Percentiles rank a stretch among this genome's conserved stretches.
Evolutionary conservation across 306 rosid genomes (phyloP).

Genomic region (Vachellia collinsii): DNA sequence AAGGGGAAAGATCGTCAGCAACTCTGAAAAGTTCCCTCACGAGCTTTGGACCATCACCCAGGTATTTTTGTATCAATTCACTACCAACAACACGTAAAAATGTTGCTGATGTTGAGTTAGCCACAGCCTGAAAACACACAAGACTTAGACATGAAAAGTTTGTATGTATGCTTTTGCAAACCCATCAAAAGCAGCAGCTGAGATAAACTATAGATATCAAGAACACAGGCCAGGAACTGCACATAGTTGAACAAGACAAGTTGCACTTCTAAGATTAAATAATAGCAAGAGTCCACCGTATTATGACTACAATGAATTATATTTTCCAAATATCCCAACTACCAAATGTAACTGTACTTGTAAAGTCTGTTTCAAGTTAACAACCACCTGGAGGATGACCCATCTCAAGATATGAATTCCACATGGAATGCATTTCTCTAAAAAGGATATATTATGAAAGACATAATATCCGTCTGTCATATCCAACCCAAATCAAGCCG

Average conservation of each 20-base stretch:
- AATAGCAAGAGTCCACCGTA: not conserved
- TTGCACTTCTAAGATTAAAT: not conserved
- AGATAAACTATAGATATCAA: not conserved
- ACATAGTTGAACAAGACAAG: slow-evolving; percentile 1
- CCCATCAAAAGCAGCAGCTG: slow-evolving; percentile 5
- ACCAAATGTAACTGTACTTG: not conserved
- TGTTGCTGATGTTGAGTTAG: slow-evolving; percentile 98
- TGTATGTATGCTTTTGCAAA: not conserved
- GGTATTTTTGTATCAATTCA: slow-evolving; percentile 91
- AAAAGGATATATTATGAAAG: not conserved
- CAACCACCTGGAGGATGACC: not conserved
- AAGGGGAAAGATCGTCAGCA: slow-evolving; percentile 96
- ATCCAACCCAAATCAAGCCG: not conserved
- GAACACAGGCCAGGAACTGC: not conserved
- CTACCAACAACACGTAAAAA: slow-evolving; percentile 99
- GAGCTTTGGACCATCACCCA: slow-evolving; percentile 98
- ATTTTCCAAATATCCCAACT: slow-evolving; percentile 9
- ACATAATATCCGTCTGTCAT: not conserved
- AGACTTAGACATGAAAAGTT: slow-evolving; percentile 1
- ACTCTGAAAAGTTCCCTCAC: slow-evolving; percentile 98
- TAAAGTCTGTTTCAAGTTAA: not conserved
- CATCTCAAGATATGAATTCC: not conserved
- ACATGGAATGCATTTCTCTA: not conserved
- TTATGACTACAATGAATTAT: not conserved
- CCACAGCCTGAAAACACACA: slow-evolving; percentile 79